phyloP scores from a whole-genome alignment of 495 filamentous ascomycete species.

The Annulohypoxylon bovei region DNA sequence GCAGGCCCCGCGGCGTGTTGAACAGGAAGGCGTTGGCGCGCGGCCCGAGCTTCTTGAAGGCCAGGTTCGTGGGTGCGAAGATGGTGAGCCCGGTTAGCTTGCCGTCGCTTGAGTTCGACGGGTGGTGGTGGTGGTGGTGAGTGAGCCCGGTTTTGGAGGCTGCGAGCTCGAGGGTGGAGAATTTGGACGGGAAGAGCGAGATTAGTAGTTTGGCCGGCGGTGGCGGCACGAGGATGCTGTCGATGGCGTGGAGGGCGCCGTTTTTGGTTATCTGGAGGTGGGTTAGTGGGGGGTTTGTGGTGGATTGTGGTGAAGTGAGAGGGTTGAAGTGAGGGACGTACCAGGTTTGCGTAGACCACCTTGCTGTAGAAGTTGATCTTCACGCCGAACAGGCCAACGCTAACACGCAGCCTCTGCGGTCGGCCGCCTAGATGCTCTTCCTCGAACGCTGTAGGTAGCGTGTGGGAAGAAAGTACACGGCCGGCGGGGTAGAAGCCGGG shows the following conservation, averaged over 20 bases:
- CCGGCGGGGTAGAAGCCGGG: constrained; percentile 68
- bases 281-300: constrained; percentile 18
- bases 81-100: constrained; percentile 64
- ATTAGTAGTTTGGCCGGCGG: constrained; percentile 67
- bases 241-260: constrained; percentile 81
- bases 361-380: constrained; percentile 78
- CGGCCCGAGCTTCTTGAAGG: constrained; percentile 76
- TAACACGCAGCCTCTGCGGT: constrained; percentile 74
- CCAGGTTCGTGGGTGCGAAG: constrained; percentile 80
- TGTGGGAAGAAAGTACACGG: constrained; percentile 68
- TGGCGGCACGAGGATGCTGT: constrained; percentile 77
- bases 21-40: constrained; percentile 81
- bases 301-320: constrained; percentile 7
- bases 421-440: constrained; percentile 63
- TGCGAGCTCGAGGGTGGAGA: constrained; percentile 79
- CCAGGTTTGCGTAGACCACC: constrained; percentile 72
- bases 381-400: constrained; percentile 64
- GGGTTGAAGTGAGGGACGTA: constrained; percentile 45
- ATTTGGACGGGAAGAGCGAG: constrained; percentile 72
- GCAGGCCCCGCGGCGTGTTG: constrained; percentile 67
- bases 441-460: constrained; percentile 73
- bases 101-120: constrained; percentile 7
- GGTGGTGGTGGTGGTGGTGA: constrained; percentile 41
- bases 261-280: constrained; percentile 67
- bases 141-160: constrained; percentile 73